A percentile compares a stretch with the other conserved stretches of the same genome.
Evolutionary conservation across 257 asterid genomes (phyloP).

Genomic region (Gynochthodes officinalis): DNA sequence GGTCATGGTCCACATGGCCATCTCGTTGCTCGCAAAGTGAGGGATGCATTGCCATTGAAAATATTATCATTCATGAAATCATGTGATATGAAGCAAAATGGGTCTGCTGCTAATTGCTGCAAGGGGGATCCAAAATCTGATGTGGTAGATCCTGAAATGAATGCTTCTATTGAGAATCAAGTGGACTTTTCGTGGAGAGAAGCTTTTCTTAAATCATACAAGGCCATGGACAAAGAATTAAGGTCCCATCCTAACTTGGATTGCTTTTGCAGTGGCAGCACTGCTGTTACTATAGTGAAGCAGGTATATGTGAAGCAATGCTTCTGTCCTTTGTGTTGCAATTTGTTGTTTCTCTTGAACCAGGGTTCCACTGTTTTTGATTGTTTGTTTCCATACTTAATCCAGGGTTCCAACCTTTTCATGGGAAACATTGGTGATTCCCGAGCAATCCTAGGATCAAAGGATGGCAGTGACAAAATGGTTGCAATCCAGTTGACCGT

Average conservation of each 20-base stretch:
- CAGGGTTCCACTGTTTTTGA: background rate
- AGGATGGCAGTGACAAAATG: slow-evolving; percentile 67
- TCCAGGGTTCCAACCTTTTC: slow-evolving; percentile 79
- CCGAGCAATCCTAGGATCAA: slow-evolving; percentile 87
- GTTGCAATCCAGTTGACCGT: slow-evolving; percentile 89
- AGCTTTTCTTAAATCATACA: slow-evolving; percentile 82
- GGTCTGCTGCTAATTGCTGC: slow-evolving; percentile 63
- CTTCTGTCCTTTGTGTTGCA: slow-evolving; percentile 4
- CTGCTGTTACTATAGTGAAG: slow-evolving; percentile 77
- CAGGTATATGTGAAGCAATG: slow-evolving; percentile 48
- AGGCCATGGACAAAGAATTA: slow-evolving; percentile 91
- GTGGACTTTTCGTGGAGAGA: slow-evolving; percentile 70
- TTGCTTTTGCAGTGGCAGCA: slow-evolving; percentile 99
- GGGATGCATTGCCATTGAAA: slow-evolving; percentile 80
- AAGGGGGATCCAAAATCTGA: slow-evolving; percentile 51
- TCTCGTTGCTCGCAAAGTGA: slow-evolving; percentile 89
- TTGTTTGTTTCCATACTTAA: slow-evolving; percentile 3
- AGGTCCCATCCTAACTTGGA: slow-evolving; percentile 86
- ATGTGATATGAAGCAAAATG: slow-evolving; percentile 48
- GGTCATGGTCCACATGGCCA: slow-evolving; percentile 99
- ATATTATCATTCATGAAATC: slow-evolving; percentile 55
- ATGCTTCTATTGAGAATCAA: slow-evolving; percentile 40
- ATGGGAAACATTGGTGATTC: slow-evolving; percentile 95
- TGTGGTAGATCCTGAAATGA: slow-evolving; percentile 65
- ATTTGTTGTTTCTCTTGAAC: slow-evolving; percentile 1